Evolutionary conservation across 371 early-diverging fungal genomes (phyloP).

Genomic region (Dentiscutata heterogama): DNA sequence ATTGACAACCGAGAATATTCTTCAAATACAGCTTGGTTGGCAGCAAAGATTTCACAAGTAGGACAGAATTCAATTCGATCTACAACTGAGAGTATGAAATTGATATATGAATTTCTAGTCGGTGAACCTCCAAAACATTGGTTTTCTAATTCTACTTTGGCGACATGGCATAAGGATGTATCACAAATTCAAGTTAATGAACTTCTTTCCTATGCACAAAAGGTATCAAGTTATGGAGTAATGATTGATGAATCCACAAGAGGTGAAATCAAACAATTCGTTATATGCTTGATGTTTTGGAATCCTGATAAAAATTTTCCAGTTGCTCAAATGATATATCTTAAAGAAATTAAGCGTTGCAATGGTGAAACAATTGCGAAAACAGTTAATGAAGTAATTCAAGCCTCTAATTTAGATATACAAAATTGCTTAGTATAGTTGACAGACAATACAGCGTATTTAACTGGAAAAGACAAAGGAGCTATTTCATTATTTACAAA

Average conservation of each 20-base stretch:
- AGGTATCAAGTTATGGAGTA: background rate
- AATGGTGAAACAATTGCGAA: too few species aligned
- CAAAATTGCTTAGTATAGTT: background rate
- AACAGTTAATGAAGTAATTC: too few species aligned
- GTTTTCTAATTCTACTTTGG: background rate
- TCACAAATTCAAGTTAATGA: slow-evolving; percentile 6
- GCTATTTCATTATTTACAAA: background rate
- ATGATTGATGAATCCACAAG: slow-evolving; percentile 16
- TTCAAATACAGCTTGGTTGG: background rate
- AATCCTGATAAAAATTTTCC: too few species aligned
- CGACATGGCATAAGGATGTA: slow-evolving; percentile 6
- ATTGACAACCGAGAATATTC: background rate
- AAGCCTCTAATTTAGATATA: background rate
- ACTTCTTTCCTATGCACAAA: background rate
- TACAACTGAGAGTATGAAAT: background rate
- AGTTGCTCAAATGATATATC: too few species aligned
- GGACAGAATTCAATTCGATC: slow-evolving; percentile 2
- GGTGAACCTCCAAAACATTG: background rate
- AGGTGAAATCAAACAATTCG: background rate
- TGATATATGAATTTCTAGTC: slow-evolving; percentile 33
- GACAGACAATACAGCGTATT: background rate
- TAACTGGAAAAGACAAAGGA: background rate
- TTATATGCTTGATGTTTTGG: background rate
- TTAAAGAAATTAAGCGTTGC: too few species aligned
- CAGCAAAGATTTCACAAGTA: background rate